These are phyloP conservation scores for Datura wrightii DNA, from an alignment of 257 asterid genomes.

Conservation along the genomic window DNA sequence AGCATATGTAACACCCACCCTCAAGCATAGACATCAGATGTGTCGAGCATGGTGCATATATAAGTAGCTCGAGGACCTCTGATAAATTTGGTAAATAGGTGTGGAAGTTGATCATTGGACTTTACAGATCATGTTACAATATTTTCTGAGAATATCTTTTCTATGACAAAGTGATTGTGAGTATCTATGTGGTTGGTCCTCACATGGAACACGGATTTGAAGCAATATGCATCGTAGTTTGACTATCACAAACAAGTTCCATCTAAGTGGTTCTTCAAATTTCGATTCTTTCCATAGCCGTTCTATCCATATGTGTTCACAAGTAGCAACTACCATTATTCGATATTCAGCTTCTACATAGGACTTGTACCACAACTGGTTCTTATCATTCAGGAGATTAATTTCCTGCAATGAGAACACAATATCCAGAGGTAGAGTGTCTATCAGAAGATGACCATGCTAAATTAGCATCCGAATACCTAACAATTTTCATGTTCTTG, in stretches of 20 bases:
- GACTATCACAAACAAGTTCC: background rate
- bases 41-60: background rate
- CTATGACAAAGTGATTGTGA: background rate
- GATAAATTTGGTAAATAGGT: background rate
- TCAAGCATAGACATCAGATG: background rate
- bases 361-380: background rate
- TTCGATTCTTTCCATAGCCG: background rate
- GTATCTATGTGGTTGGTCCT: background rate
- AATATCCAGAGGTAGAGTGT: background rate
- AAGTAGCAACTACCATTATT: background rate
- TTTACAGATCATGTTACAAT: background rate
- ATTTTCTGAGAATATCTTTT: background rate
- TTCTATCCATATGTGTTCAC: background rate
- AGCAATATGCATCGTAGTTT: background rate
- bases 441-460: background rate
- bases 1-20: background rate
- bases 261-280: background rate
- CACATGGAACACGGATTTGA: background rate
- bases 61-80: background rate
- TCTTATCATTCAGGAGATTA: background rate
- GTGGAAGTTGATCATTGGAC: background rate
- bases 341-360: background rate
- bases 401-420: background rate
- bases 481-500: background rate
- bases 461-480: slow-evolving; percentile 6